Percentiles rank a stretch among this genome's conserved stretches.
These are phyloP conservation scores for Phoenix dactylifera DNA, from an alignment of 176 grass and related monocot genomes.

Conservation along the genomic window DNA sequence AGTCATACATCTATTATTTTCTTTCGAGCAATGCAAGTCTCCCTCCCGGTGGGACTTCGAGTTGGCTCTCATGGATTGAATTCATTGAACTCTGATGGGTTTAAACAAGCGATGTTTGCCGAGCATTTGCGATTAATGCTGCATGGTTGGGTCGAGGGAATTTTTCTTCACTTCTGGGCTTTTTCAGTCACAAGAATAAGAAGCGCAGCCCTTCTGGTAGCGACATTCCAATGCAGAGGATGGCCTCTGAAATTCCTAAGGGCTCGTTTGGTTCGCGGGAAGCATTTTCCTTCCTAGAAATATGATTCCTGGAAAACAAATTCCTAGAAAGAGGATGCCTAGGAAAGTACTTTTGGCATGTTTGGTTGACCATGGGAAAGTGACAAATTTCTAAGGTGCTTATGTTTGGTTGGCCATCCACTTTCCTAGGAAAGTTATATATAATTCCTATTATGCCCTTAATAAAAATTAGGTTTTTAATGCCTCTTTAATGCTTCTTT, in stretches of 20 bases:
- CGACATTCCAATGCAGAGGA: constrained; percentile 1
- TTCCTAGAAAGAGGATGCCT: too few species aligned
- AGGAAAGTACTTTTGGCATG: too few species aligned
- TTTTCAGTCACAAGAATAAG: neutral
- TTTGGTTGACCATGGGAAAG: too few species aligned
- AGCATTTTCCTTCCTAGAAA: too few species aligned
- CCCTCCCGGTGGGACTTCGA: neutral
- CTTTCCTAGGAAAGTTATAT: too few species aligned
- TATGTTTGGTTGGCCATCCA: too few species aligned
- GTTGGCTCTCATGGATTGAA: neutral
- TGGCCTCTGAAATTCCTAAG: neutral
- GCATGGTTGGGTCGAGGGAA: neutral
- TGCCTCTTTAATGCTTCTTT: too few species aligned
- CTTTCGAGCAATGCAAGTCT: neutral
- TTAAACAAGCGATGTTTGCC: constrained; percentile 2
- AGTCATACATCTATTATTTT: neutral
- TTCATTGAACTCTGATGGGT: constrained; percentile 13
- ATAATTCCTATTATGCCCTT: too few species aligned
- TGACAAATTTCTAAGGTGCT: too few species aligned
- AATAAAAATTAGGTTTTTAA: too few species aligned
- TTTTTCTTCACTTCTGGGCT: neutral
- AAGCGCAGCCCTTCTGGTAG: neutral
- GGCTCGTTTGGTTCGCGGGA: too few species aligned
- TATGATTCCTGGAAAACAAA: too few species aligned
- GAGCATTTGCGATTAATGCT: neutral